These are phyloP conservation scores for Stephania cephalantha DNA, from an alignment of 164 flowering plant genomes.

Conservation along the genomic window DNA sequence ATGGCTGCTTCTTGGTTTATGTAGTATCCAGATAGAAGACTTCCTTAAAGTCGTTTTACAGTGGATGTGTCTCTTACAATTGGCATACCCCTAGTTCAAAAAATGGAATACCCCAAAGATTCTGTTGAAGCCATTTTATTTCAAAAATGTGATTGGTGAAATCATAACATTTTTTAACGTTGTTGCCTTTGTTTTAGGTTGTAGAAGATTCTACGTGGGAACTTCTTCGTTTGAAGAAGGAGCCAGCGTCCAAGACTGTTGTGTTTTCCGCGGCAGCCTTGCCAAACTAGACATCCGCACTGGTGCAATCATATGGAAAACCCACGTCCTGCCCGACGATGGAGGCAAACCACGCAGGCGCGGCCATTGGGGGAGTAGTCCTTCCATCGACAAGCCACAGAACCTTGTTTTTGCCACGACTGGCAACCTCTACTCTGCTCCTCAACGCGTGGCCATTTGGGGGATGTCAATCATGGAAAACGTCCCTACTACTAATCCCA, in stretches of 20 bases:
- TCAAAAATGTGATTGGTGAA: background rate
- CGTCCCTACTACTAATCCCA: too few species aligned
- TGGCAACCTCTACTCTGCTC: slow-evolving; percentile 46
- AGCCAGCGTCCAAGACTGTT: slow-evolving; percentile 26
- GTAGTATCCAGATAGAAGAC: too few species aligned
- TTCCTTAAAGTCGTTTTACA: too few species aligned
- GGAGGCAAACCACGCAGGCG: slow-evolving; percentile 36
- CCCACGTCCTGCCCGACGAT: slow-evolving; percentile 38
- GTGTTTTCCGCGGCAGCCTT: slow-evolving; percentile 45
- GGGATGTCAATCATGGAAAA: slow-evolving; percentile 24
- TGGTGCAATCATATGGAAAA: slow-evolving; percentile 34
- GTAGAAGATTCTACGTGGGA: slow-evolving; percentile 36
- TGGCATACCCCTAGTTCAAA: too few species aligned
- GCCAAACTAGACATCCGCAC: slow-evolving; percentile 28
- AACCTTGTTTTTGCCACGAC: slow-evolving; percentile 36
- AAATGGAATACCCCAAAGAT: too few species aligned
- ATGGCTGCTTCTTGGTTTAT: too few species aligned
- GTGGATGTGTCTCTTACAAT: too few species aligned
- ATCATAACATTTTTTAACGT: background rate
- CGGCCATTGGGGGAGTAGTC: slow-evolving; percentile 63
- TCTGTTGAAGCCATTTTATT: too few species aligned
- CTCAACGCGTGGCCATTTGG: slow-evolving; percentile 24
- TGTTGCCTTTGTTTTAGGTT: background rate
- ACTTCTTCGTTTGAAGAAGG: slow-evolving; percentile 33
- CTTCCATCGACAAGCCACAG: slow-evolving; percentile 32